Conservation (phyloP, 1,139 yeast genomes). For the Yarrowia galli region DNA sequence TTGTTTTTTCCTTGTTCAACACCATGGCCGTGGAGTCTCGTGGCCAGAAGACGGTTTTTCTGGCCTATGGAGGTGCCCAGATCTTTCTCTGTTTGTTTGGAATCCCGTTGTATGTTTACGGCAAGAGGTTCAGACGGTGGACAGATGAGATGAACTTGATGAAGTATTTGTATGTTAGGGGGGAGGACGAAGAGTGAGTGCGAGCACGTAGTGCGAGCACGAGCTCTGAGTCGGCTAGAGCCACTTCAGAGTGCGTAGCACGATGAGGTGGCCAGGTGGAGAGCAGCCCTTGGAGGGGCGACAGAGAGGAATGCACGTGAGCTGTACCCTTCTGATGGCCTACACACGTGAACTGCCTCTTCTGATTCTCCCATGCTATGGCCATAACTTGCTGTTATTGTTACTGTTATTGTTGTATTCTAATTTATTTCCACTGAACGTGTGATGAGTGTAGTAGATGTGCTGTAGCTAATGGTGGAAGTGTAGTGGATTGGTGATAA, state of each 20-base stretch:
- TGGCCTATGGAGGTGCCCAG: constrained; percentile 63
- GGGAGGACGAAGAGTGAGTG: constrained; percentile 38
- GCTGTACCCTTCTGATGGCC: too few relatives aligned
- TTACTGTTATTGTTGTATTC: background rate
- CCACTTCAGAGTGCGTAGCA: too few relatives aligned
- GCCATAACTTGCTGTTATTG: background rate
- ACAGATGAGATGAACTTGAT: constrained; percentile 48
- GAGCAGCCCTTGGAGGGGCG: too few relatives aligned
- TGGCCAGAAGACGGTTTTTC: constrained; percentile 60
- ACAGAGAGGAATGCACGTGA: too few relatives aligned
- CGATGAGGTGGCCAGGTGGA: too few relatives aligned
- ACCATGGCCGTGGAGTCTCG: constrained; percentile 55
- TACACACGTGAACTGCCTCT: too few relatives aligned
- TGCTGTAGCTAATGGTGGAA: too few relatives aligned
- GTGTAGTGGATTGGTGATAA: too few relatives aligned
- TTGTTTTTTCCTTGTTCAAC: constrained; percentile 64
- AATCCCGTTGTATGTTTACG: constrained; percentile 63
- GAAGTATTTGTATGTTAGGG: constrained; percentile 44
- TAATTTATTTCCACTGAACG: constrained; percentile 2
- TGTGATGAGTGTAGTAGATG: too few relatives aligned
- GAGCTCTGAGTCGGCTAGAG: too few relatives aligned
- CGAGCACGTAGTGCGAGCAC: background rate
- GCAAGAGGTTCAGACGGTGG: constrained; percentile 62
- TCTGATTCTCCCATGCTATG: too few relatives aligned
- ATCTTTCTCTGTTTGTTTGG: constrained; percentile 59